Evolutionary conservation across 495 filamentous ascomycete species (phyloP), one percentile per base, ranked within the genome.

Genomic region (Polyplosphaeria fusca): DNA sequence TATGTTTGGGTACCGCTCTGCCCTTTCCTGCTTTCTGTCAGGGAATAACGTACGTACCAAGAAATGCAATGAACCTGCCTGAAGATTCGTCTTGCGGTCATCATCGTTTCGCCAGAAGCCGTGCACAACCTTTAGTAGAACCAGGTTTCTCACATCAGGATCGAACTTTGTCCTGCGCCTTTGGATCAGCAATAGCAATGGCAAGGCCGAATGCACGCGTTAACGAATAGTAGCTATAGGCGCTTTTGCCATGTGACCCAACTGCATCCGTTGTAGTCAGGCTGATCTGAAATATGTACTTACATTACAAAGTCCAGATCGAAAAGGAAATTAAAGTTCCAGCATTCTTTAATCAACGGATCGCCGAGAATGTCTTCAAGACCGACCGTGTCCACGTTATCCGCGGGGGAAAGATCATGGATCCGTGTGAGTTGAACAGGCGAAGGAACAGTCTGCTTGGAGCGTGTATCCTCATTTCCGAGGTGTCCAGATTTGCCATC

Each of bases 271-370:
- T n/a, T n/a, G n/a, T n/a, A n/a, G n/a, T n/a, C n/a, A n/a, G n/a
- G n/a, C n/a, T n/a, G 59, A 19, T 60, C 73, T n/a, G n/a, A n/a
- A n/a, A n/a, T n/a, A n/a, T n/a, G n/a, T n/a, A n/a, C n/a, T n/a
- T n/a, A n/a, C 81, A 86, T 82, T 13, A 86, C 47, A 65, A 90
- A 96, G 52, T 89, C 81, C 22, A 95, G 73, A 72, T 95, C 86
- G 65, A 92, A 84, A 2, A 91, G 73, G 64, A 85, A 95, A 63
- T 95, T 95, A 70, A 96, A 95, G 35, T 89, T 79, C 91, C 91
- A 96, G 62, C 86, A 88, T 69, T 93, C 87, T 30, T 79, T 75
- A 47, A 96, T 90, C 66, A 92, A 76, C 0, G 88, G 87, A 67
- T 94, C 85, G 0, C 87, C 84, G 2, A 96, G 78, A 48, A 96